Evolutionary conservation across 2,329 filamentous ascomycete genomes (phyloP).

Genomic region (Aspergillus phoenicis): DNA sequence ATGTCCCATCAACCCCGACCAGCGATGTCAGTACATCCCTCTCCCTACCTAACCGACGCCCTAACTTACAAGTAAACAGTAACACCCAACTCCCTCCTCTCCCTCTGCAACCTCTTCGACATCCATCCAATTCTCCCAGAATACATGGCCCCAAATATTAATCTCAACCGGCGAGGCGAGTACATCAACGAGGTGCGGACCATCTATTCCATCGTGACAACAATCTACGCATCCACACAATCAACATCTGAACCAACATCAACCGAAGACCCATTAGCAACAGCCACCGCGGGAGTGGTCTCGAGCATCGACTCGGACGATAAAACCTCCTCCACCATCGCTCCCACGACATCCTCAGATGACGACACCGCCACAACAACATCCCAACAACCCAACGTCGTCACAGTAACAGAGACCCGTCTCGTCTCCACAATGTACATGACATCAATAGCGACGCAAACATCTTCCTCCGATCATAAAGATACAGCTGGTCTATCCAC

Average conservation of each 20-base stretch:
- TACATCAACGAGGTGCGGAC: not conserved
- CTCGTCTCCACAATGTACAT: not conserved
- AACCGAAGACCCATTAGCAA: not conserved
- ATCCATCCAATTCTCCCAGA: not conserved
- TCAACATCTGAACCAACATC: not conserved
- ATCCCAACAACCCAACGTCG: not conserved
- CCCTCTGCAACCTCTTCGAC: not conserved
- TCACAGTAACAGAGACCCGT: not conserved
- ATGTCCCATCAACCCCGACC: no score
- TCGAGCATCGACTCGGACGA: no score
- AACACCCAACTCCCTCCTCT: not conserved
- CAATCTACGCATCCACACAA: not conserved
- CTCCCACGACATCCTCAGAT: not conserved
- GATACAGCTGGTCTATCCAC: not conserved
- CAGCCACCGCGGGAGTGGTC: not conserved
- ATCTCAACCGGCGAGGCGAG: not conserved
- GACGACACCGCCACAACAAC: not conserved
- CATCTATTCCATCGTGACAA: not conserved
- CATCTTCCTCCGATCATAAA: no score
- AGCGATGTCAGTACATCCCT: no score
- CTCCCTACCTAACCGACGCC: no score
- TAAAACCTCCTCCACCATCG: not conserved
- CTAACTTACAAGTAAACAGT: no score
- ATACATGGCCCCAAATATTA: not conserved
- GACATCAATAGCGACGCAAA: no score